phyloP scores from a whole-genome alignment of 768 basidiomycete species.

The Hydnum rufescens region DNA sequence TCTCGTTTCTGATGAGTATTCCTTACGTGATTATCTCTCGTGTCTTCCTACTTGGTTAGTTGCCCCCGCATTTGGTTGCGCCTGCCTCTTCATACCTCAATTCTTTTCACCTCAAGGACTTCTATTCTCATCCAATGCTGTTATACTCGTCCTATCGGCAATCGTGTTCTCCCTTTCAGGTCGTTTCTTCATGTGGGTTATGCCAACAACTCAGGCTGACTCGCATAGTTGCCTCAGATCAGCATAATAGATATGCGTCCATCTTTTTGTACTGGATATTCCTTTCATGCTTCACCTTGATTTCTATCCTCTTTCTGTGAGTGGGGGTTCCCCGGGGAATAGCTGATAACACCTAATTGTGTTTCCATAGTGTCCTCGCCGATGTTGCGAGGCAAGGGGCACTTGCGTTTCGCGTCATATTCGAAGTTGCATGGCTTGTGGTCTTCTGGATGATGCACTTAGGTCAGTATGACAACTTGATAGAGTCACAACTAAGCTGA shows the following conservation, averaged over 20 bases:
- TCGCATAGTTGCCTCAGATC: not conserved
- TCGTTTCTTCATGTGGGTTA: not conserved
- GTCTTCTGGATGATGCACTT: not conserved
- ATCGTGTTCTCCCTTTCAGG: not conserved
- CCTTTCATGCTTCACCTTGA: not conserved
- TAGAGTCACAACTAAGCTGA: not conserved
- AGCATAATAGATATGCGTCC: not conserved
- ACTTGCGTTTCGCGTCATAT: not conserved
- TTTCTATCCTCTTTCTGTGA: not conserved
- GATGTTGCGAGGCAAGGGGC: not conserved
- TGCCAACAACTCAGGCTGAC: not conserved
- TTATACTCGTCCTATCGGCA: not conserved
- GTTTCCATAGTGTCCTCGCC: not conserved
- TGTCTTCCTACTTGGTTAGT: not conserved
- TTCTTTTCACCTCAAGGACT: not conserved
- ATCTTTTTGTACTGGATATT: slow-evolving; percentile 1
- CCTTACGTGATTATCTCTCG: no score
- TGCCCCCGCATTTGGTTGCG: not conserved
- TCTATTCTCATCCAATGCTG: not conserved
- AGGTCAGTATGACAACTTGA: not conserved
- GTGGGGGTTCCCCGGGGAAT: no score
- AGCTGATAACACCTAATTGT: no score
- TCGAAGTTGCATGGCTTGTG: not conserved
- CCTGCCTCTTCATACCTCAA: not conserved
- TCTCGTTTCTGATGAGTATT: no score